Evolutionary conservation across 768 basidiomycete species (phyloP), one percentile per base, ranked within the genome.

Genomic region (Podaxis sp.): DNA sequence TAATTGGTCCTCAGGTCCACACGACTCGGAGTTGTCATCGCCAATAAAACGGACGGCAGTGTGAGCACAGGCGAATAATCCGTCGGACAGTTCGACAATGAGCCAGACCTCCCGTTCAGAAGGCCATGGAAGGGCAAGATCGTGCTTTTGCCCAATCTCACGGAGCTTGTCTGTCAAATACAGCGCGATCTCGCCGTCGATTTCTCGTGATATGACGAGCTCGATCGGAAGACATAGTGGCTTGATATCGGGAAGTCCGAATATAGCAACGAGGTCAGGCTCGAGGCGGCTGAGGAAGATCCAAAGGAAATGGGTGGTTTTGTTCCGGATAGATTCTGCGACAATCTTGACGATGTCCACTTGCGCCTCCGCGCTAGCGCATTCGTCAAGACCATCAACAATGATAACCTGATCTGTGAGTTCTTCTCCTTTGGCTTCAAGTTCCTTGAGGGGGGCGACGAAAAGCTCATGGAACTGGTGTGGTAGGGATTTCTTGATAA

Each of bases 41-140:
- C 38, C 51, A 26, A 66, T 36, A 33, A 58, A 66, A 28, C 40
- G 62, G n/a, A 63, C 55, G 7, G 56, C 48, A 4, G 62, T 56
- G 6, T 44, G n/a, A 3, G 65, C 57, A 30, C 30, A 63, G 4
- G 54, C 46, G 28, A 54, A 66, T 2, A 48, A 28, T 7, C 61
- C 56, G 4, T 62, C 59, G 2, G 58, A 58, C 13, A 56, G 55
- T 24, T 50, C 33, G 17, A 63, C 52, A 13, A 63, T 52, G 2
- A 17, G 49, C 24, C 41, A 11, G n/a, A 63, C 13, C 3, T 55
- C 54, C 3, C 20, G 17, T 48, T 66, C 52, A 4, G 51, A 38
- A 6, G 62, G 62, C 65, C 65, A 66, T n/a, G 65, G 46, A 26
- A 51, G 46, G 1, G 48, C 30, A 3, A 51, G 8, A 11, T 15